Evolutionary conservation across 257 asterid genomes (phyloP), one percentile per base, ranked within the genome.

Genomic region (Apocynum venetum): DNA sequence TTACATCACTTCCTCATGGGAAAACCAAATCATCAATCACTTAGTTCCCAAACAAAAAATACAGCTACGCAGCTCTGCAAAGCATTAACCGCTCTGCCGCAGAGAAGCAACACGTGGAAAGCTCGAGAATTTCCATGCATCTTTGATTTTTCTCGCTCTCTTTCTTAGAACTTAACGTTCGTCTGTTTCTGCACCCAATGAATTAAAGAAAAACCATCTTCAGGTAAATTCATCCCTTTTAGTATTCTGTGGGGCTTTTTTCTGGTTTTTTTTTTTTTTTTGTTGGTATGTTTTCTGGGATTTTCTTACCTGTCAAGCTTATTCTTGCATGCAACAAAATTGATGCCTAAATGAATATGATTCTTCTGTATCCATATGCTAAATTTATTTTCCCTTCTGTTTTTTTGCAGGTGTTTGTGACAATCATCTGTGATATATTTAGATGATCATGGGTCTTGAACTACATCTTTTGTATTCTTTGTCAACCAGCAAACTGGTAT

Each of bases 401-500:
- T 11, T 49, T 40, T n/a, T 38, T 4, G 14, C 71, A 65, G 71
- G 71, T 17, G 13, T 41, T 67, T 38, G 17, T 46, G 6, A 31
- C 10, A 31, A 44, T 44, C 64, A 31, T 40, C 1, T 35, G 12
- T 13, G 48, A 0, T 49, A 48, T 17, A 9, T 10, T 12, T 4
- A 10, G 2, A 51, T 53, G 20, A 81, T 65, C 20, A 85, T 87
- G 93, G 87, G 78, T 8, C 71, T 44, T 36, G 86, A 85, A 9
- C 61, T 71, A 60, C 59, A n/a, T 46, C 75, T 41, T 66, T 55
- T 8, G 31, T 78, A 71, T 74, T 81, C 72, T 77, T 79, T 85
- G 85, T 90, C 89, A 81, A 76, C 81, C 8, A 85, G 84, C 80
- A 90, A 81, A 43, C 76, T 85, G 72, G 51, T 87, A 19, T 90